Evolutionary conservation across 2,329 filamentous ascomycete species (phyloP).

Genomic region (Teratosphaeria zuluensis): DNA sequence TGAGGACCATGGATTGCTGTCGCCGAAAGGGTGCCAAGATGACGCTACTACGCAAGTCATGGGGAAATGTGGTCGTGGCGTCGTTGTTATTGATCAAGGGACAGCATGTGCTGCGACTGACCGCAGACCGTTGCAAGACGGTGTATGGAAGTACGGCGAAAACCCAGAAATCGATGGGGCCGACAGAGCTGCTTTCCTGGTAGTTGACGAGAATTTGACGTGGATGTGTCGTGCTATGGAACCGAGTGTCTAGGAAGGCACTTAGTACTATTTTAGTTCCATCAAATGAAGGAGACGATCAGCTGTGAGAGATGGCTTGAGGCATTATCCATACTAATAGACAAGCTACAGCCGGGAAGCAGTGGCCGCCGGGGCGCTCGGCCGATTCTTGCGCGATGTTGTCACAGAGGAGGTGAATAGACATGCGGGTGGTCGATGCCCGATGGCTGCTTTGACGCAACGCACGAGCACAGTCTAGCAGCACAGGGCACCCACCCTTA

Average conservation of each 20-base stretch:
- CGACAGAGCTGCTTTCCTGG: not conserved
- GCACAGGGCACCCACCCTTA: not conserved
- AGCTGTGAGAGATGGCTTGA: not conserved
- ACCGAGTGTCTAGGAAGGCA: not conserved
- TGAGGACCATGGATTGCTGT: conserved; percentile 21
- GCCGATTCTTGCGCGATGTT: not conserved
- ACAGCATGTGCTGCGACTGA: not conserved
- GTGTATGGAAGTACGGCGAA: not conserved
- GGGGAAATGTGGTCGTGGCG: conserved; percentile 1
- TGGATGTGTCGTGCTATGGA: not conserved
- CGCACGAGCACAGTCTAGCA: not conserved
- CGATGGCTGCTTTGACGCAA: not conserved
- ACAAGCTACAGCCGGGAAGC: not conserved
- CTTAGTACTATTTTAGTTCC: not conserved
- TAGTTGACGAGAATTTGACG: not conserved
- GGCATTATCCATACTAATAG: not conserved
- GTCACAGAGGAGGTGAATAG: not conserved
- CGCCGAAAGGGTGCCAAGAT: conserved; percentile 20
- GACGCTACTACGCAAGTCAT: conserved; percentile 25
- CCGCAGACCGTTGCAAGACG: not conserved
- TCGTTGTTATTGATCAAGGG: not conserved
- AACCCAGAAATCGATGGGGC: not conserved
- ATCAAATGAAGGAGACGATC: not conserved
- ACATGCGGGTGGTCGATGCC: not conserved
- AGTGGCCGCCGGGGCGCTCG: not conserved